Evolutionary conservation across 169 alveolate species (phyloP).

Genomic region (Neospora caninum): DNA sequence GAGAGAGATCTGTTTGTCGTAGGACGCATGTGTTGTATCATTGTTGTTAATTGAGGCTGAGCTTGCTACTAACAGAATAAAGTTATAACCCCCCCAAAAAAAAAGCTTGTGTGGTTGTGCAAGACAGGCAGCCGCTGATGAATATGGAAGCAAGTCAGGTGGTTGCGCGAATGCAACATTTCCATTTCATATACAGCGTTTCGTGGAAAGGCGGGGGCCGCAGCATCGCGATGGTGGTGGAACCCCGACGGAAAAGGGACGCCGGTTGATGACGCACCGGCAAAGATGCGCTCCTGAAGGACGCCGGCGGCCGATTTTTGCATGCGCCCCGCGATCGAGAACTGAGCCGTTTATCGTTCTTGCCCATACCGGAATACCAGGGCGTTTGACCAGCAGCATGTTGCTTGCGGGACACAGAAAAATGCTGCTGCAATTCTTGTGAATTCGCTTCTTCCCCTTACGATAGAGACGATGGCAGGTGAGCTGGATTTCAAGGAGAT

Average conservation of each 20-base stretch:
- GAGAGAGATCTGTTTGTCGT: too few relatives aligned
- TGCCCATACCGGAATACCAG: neutral
- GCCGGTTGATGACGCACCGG: neutral
- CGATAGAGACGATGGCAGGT: constrained; percentile 2
- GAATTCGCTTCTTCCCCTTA: constrained; percentile 7
- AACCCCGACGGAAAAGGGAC: neutral
- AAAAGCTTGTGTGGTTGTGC: too few relatives aligned
- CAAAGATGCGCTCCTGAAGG: neutral
- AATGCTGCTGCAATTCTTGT: constrained; percentile 6
- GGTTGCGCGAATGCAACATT: too few relatives aligned
- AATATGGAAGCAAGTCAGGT: too few relatives aligned
- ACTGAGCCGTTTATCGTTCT: neutral
- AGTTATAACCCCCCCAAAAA: too few relatives aligned
- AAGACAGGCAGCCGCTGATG: too few relatives aligned
- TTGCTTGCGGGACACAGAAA: neutral
- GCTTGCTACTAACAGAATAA: too few relatives aligned
- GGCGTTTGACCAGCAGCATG: neutral
- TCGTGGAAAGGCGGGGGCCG: neutral
- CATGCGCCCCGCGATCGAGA: neutral
- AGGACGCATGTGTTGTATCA: too few relatives aligned
- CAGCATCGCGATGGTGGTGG: neutral
- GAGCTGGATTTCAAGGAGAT: neutral
- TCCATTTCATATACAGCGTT: neutral
- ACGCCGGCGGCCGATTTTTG: neutral
- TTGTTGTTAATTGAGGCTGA: too few relatives aligned